Percentiles rank a stretch among this genome's conserved stretches.
Conservation (phyloP, 139 green algal species). For the Tetraselmis striata region DNA sequence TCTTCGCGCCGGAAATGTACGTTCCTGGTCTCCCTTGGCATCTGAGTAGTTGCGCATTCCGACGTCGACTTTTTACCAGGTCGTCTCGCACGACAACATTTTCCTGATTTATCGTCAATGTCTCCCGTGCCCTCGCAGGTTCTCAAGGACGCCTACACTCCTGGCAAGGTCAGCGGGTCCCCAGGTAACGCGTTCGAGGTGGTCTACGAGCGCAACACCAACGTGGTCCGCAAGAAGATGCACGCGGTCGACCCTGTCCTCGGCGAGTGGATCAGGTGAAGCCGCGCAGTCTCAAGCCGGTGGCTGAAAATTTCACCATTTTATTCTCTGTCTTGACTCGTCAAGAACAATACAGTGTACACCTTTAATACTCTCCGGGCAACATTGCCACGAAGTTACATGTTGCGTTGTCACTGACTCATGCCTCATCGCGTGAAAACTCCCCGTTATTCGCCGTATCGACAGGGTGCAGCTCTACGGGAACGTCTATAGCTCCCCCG, state of each 20-base stretch:
- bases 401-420: neutral
- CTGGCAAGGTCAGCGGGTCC: constrained; percentile 43
- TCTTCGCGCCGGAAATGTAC: constrained; percentile 7
- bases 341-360: too few relatives aligned
- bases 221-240: constrained; percentile 42
- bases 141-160: constrained; percentile 31
- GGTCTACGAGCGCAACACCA: constrained; percentile 43
- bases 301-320: too few relatives aligned
- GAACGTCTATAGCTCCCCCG: constrained; percentile 52
- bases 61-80: too few relatives aligned
- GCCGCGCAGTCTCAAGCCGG: neutral
- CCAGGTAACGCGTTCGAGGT: constrained; percentile 58
- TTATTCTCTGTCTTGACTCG: too few relatives aligned
- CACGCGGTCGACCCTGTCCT: constrained; percentile 41
- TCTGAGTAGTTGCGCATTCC: too few relatives aligned
- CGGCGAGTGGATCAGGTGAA: constrained; percentile 41
- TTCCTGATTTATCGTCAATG: neutral
- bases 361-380: neutral
- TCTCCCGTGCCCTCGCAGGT: too few relatives aligned
- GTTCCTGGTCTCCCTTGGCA: neutral
- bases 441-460: neutral
- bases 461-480: constrained; percentile 51
- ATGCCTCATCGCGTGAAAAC: too few relatives aligned
- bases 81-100: neutral
- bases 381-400: neutral